These are phyloP conservation scores for Amphibolis antarctica DNA, from an alignment of 106 monocot genomes.

Conservation along the genomic window DNA sequence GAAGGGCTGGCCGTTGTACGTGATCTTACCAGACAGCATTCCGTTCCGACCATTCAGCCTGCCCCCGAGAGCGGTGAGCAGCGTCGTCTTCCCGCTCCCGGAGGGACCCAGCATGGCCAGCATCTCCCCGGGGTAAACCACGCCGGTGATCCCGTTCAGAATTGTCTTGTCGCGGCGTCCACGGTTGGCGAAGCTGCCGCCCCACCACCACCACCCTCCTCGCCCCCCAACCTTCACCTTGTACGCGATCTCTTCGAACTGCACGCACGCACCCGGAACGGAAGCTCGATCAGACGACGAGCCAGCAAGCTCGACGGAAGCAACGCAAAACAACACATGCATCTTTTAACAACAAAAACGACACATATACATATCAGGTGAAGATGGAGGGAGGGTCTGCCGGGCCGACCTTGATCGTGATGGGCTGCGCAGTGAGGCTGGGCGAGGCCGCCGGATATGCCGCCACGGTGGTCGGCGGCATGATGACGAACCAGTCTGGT, in stretches of 20 bases:
- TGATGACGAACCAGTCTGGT: neutral
- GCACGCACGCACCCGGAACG: neutral
- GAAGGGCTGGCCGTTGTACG: constrained; percentile 28
- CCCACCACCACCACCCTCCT: neutral
- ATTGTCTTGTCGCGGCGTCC: constrained; percentile 27
- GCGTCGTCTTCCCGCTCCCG: constrained; percentile 70
- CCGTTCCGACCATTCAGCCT: neutral
- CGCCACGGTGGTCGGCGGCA: constrained; percentile 15
- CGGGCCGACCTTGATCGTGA: neutral
- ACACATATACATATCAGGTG: neutral
- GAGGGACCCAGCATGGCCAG: constrained; percentile 66
- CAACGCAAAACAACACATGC: too few species aligned
- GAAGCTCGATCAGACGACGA: neutral
- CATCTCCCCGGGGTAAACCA: constrained; percentile 51
- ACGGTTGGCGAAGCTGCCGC: neutral
- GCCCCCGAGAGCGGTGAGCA: constrained; percentile 51
- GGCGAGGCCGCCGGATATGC: constrained; percentile 9
- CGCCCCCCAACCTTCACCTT: constrained; percentile 1
- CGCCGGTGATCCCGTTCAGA: constrained; percentile 39
- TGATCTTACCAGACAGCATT: constrained; percentile 18
- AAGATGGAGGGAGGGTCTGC: neutral
- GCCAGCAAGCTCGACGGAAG: too few species aligned
- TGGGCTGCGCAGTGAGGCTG: neutral
- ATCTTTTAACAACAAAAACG: too few species aligned
- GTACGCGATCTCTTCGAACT: constrained; percentile 4